Base-by-base conservation (phyloP, 2,329 filamentous ascomycete species). In the Intubia oerlemansii region DNA sequence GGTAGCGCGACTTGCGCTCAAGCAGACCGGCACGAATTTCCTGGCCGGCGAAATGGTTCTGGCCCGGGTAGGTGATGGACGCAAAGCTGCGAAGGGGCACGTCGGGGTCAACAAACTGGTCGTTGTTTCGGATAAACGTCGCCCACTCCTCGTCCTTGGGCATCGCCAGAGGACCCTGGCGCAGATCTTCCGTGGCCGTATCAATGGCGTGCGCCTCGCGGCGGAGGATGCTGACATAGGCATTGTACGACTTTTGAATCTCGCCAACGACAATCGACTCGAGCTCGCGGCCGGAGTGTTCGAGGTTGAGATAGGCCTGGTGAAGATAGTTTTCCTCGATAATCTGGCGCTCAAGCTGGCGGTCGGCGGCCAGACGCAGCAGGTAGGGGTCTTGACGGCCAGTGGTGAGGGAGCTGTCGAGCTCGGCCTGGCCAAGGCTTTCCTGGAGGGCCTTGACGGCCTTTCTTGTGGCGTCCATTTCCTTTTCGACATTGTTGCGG, bases 301-400 rank as follows among this genome's bases (percentile, higher is more conserved):
- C 88, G 10, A 98, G 62, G 46, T 98, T 95, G 29, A 93, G 60
- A 43, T 90, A 93, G 8, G 88, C 88, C 77, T 91, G 29, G 46
- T 95, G 88, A 12, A 98, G 54, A 44, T 98, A 98, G 46, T 95
- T 95, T 46, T 98, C 88, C 49, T 98, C 88, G 39, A 92, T 79
- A 32, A 98, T 70, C 50, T 95, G 88, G 43, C 70, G 76, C 50
- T 92, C 84, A 17, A 98, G 62, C 49, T 92, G 82, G 32, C 77
- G 70, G 46, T 98, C 88, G 6, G 92, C 85, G 13, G 68, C 68
- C 27, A 95, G 54, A 33, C 78, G 75, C 32, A 95, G 59, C 16
- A 98, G 65, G 46, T 85, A 95, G 1, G 88, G 88, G 46, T 95
- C 88, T 34, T 81, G 77, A 51, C 88, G 93, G 36, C 84, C 82